Evolutionary conservation across 2,329 filamentous ascomycete species (phyloP).

Genomic region (Exophiala calicioides): DNA sequence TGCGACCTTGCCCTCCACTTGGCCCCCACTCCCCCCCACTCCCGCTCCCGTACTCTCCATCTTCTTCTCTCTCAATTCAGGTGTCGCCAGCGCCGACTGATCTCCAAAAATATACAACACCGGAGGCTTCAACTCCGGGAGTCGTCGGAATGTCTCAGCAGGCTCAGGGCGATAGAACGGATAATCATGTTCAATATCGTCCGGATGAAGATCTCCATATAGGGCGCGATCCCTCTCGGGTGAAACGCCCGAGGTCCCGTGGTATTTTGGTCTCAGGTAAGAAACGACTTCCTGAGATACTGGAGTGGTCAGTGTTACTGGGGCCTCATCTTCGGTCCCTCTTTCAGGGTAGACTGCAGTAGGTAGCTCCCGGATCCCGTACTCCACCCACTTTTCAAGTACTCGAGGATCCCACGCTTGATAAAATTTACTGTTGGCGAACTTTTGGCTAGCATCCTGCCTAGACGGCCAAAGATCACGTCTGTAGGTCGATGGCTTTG

Average conservation of each 20-base stretch:
- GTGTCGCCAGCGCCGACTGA: conserved; percentile 43
- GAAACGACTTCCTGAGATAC: conserved; percentile 80
- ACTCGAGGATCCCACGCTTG: conserved; percentile 79
- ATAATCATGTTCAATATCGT: conserved; percentile 34
- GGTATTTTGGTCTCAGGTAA: conserved; percentile 48
- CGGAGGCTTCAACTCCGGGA: conserved; percentile 46
- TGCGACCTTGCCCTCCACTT: conserved; percentile 47
- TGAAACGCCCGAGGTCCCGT: conserved; percentile 56
- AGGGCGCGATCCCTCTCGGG: conserved; percentile 34
- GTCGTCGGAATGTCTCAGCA: conserved; percentile 39
- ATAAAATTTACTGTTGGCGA: conserved; percentile 74
- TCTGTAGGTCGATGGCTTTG: conserved; percentile 68
- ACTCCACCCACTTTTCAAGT: conserved; percentile 68
- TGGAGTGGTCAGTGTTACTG: conserved; percentile 71
- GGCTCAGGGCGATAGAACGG: conserved; percentile 50
- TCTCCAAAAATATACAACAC: conserved; percentile 47
- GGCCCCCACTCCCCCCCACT: conserved; percentile 51
- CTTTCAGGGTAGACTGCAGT: conserved; percentile 62
- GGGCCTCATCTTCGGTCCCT: conserved; percentile 7
- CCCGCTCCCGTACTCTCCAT: conserved; percentile 42
- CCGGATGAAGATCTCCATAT: conserved; percentile 47
- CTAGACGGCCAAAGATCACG: conserved; percentile 83
- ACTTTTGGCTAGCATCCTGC: conserved; percentile 64
- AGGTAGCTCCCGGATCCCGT: conserved; percentile 73
- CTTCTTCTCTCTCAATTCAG: conserved; percentile 43